A percentile compares a stretch with the other conserved stretches of the same genome.
Evolutionary conservation across 2,329 filamentous ascomycete species (phyloP).

Genomic region (Beauveria bassiana): DNA sequence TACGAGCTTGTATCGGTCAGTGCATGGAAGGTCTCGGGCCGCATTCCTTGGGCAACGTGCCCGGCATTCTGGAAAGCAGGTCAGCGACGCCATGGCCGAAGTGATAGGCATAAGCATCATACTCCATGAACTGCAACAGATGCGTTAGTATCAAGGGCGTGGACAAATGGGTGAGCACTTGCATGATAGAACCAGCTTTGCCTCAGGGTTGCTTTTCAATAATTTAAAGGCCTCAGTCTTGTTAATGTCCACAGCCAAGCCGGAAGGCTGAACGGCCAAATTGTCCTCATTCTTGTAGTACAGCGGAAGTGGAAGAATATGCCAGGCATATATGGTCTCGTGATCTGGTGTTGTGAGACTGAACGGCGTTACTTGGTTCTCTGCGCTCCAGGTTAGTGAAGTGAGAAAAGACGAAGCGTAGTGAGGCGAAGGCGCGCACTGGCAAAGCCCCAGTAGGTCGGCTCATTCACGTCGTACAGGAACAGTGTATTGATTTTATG

Average conservation of each 20-base stretch:
- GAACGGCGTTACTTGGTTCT: slow-evolving; percentile 85
- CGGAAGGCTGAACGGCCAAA: slow-evolving; percentile 45
- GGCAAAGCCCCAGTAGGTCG: slow-evolving; percentile 79
- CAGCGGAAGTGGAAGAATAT: slow-evolving; percentile 71
- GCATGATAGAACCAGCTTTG: slow-evolving; percentile 58
- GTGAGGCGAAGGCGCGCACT: slow-evolving; percentile 39
- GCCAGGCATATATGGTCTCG: slow-evolving; percentile 80
- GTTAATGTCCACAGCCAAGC: slow-evolving; percentile 46
- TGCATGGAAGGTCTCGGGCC: slow-evolving; percentile 70
- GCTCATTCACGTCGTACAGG: slow-evolving; percentile 66
- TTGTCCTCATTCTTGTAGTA: slow-evolving; percentile 64
- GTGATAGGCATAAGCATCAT: slow-evolving; percentile 18
- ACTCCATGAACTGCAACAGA: slow-evolving; percentile 46
- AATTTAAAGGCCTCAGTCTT: slow-evolving; percentile 51
- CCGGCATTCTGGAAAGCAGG: slow-evolving; percentile 61
- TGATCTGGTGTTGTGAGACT: slow-evolving; percentile 66
- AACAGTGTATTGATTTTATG: slow-evolving; percentile 68
- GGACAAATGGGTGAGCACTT: slow-evolving; percentile 22
- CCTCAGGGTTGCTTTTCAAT: slow-evolving; percentile 54
- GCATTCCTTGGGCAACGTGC: slow-evolving; percentile 69
- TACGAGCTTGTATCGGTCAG: slow-evolving; percentile 65
- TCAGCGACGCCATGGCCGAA: slow-evolving; percentile 13
- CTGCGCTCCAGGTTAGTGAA: slow-evolving; percentile 33
- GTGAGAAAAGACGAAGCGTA: neutral
- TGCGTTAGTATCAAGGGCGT: slow-evolving; percentile 10